phyloP scores from a whole-genome alignment of 148 eudicot species.

The Heliosperma pusillum region DNA sequence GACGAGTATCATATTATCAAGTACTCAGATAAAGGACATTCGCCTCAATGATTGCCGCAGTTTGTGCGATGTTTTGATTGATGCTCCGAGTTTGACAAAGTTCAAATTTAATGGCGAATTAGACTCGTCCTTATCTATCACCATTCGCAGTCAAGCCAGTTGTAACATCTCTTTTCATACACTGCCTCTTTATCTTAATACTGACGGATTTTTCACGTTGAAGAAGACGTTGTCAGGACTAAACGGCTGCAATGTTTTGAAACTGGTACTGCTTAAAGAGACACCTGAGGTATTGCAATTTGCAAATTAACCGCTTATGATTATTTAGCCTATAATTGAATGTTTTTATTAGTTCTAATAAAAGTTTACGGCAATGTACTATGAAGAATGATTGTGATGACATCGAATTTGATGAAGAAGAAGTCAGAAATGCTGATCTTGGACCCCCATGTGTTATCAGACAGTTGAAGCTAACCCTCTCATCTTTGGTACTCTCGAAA shows the following conservation, averaged over 20 bases:
- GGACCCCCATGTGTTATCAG: neutral
- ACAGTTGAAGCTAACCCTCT: neutral
- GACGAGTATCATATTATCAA: neutral
- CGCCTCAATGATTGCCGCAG: neutral
- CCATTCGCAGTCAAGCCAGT: neutral
- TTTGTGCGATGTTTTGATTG: neutral
- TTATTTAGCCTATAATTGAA: neutral
- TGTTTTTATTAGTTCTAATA: neutral
- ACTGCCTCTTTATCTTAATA: neutral
- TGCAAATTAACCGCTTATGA: too few species aligned
- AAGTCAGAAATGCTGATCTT: neutral
- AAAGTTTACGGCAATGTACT: neutral
- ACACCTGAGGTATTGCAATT: neutral
- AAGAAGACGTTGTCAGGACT: neutral
- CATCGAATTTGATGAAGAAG: neutral
- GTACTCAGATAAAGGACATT: constrained; percentile 1
- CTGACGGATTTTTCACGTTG: neutral
- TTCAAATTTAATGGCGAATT: neutral
- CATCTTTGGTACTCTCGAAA: neutral
- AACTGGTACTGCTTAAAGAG: neutral
- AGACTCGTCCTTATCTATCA: neutral
- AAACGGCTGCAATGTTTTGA: constrained; percentile 5
- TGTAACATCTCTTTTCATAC: neutral
- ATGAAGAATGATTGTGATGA: neutral
- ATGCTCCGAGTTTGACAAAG: neutral